Evolutionary conservation across 371 early-diverging fungal genomes (phyloP), one percentile per base, ranked within the genome.

Genomic region (Rhizomucor miehei): DNA sequence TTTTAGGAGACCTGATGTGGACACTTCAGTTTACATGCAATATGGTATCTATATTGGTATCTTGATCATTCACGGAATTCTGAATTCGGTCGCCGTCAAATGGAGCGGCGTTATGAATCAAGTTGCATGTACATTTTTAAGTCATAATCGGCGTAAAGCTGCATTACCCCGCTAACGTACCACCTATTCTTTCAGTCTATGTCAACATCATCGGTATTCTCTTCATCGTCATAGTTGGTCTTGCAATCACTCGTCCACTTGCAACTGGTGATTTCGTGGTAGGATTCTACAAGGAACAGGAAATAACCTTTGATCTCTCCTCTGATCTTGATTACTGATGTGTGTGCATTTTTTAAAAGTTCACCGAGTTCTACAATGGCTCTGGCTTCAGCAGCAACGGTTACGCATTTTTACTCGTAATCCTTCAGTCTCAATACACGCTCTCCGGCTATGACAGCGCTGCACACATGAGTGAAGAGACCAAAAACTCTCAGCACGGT

Each of bases 391-490:
- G 67, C 0, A 67, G 67, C 37, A 39, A 67, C 43, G 81, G 78
- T 1, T 71, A 67, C 51, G 80, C 80, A 34, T 83, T 83, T 52
- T 52, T 80, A 55, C 69, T 80, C 17, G 84, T 79, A 36, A 71
- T 83, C 21, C 66, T 83, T 41, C 79, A 78, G 59, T 77, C 79
- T 14, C 86, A 85, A 63, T 86, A 80, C 66, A 83, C 85, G 1
- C 66, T 86, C 61, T 80, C 81, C 16, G 88, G 88, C 6, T 89
- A 88, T 58, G 89, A 89, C 46, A 76, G 77, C 54, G 82, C 87
- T 23, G 87, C 87, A 6, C 89, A 88, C 63, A 85, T 89, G 81
- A 69, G 78, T 34, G 89, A 89, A 74, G 89, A 89, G 59, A 88
- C 89, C 6, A 72, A 84, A 41, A 77, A 83, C 51, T 80, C 87